Base-by-base conservation (phyloP, 148 eudicot species). In the Vaccinium darrowii region DNA sequence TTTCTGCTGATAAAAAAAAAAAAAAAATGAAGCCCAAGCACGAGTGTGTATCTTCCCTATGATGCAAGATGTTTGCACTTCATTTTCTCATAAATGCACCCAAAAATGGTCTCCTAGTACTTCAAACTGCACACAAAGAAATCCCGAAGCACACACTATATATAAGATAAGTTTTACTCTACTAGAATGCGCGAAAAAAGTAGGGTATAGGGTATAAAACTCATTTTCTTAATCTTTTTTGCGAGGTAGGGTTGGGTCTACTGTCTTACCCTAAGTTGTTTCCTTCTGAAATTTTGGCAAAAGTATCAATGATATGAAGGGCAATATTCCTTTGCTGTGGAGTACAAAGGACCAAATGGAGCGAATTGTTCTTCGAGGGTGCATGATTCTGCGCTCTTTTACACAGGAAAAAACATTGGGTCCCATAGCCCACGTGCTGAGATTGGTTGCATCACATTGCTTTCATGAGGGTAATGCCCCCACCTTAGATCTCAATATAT, bases 341-440 rank as follows among this genome's bases (percentile, higher is more conserved):
- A 62, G 0, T 62, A 43, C 47, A 0, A 43, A 54, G 50, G 25
- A 57, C 49, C 47, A 57, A 60, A 80, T 33, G 65, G 18, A 23
- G 19, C 81, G 52, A 65, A 65, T 62, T 62, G 69, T 62, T 8
- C 6, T 60, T 18, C 69, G 27, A 65, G 14, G 72, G 33, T 65
- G 72, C 14, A 10, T 65, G 10, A 75, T 51, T 54, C 65, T 53
- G 30, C 49, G 8, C 4, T 27, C 13, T 8, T 54, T 54, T 14
- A 7, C 11, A 6, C 49, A 54, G 8, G 4, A 54, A 50, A 58
- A 33, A 80, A 58, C 82, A 80, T 39, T 8, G 8, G 69, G 82
- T 80, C 82, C 82, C 82, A 58, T 71, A 4, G 15, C 71, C 82
- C 82, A 80, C 52, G 71, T 58, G 82, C 52, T 2, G 71, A 18